Percentiles rank a stretch among this genome's conserved stretches.
phyloP scores from a whole-genome alignment of 2,329 filamentous ascomycete genomes.

The Cercospora sp. region DNA sequence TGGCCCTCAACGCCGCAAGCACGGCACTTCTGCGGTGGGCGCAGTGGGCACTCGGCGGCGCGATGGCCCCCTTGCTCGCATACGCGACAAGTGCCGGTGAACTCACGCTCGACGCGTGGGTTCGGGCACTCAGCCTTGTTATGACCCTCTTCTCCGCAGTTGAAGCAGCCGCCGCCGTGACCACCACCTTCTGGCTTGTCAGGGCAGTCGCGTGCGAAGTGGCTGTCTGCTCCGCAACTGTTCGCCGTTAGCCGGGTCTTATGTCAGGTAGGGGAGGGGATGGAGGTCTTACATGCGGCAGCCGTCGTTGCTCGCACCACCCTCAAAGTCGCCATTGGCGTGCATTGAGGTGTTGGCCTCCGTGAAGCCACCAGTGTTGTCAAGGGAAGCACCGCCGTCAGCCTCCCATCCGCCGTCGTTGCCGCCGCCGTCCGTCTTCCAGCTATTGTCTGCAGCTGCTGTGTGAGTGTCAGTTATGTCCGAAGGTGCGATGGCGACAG shows the following conservation, averaged over 20 bases:
- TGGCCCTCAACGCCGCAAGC: constrained; percentile 64
- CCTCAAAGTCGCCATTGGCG: constrained; percentile 26
- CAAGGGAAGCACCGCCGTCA: constrained; percentile 9
- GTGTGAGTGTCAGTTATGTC: constrained; percentile 12
- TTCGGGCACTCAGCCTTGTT: constrained; percentile 64
- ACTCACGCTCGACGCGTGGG: constrained; percentile 52
- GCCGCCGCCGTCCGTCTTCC: constrained; percentile 27
- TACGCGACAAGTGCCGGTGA: constrained; percentile 61
- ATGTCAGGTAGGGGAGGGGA: neutral
- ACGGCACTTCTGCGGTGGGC: constrained; percentile 57
- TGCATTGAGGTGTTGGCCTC: constrained; percentile 35
- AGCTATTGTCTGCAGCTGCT: constrained; percentile 22
- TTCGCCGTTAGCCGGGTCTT: constrained; percentile 32
- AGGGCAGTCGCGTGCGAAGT: constrained; percentile 53
- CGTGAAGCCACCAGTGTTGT: constrained; percentile 24
- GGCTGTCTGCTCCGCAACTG: constrained; percentile 47
- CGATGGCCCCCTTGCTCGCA: constrained; percentile 58
- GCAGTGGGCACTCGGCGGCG: constrained; percentile 63
- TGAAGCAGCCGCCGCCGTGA: constrained; percentile 56
- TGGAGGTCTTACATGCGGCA: constrained; percentile 45
- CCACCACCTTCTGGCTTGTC: constrained; percentile 38
- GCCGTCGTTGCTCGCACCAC: constrained; percentile 32
- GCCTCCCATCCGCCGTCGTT: constrained; percentile 20
- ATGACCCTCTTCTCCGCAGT: constrained; percentile 57
- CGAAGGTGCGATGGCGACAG: neutral